Percentiles rank a stretch among this genome's conserved stretches.
phyloP scores from a whole-genome alignment of 495 filamentous ascomycete species.

The Xylaria grammica region DNA sequence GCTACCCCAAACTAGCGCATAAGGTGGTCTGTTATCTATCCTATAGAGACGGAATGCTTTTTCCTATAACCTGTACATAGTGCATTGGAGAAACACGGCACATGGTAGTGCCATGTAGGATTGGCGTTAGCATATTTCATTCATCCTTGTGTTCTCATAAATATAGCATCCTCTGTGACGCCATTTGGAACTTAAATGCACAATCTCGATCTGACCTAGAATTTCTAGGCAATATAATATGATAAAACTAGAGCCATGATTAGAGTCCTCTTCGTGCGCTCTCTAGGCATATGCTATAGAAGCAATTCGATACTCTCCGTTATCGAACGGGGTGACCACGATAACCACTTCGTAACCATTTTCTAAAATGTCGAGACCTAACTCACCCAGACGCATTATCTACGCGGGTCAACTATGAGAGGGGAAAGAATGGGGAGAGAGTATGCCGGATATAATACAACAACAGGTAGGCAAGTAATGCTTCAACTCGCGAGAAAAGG shows the following conservation, averaged over 20 bases:
- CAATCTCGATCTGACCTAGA: not conserved
- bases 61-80: slow-evolving; percentile 18
- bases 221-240: not conserved
- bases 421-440: not conserved
- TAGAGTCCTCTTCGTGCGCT: too few species aligned
- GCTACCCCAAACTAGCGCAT: not conserved
- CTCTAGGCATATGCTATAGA: too few species aligned
- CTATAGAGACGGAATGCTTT: slow-evolving; percentile 6
- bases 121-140: slow-evolving; percentile 5
- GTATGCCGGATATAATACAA: not conserved
- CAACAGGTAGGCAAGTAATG: not conserved
- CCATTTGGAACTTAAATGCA: too few species aligned
- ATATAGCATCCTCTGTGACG: too few species aligned
- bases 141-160: not conserved
- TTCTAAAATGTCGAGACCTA: not conserved
- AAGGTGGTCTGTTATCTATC: not conserved
- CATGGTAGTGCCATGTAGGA: not conserved
- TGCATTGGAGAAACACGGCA: not conserved
- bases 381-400: not conserved
- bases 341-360: not conserved
- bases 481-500: not conserved
- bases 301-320: too few species aligned
- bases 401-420: not conserved
- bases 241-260: too few species aligned
- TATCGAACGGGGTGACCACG: too few species aligned